A percentile compares a stretch with the other conserved stretches of the same genome.
phyloP scores from a whole-genome alignment of 352 stramenopile species.

The Pythium guiyangense region DNA sequence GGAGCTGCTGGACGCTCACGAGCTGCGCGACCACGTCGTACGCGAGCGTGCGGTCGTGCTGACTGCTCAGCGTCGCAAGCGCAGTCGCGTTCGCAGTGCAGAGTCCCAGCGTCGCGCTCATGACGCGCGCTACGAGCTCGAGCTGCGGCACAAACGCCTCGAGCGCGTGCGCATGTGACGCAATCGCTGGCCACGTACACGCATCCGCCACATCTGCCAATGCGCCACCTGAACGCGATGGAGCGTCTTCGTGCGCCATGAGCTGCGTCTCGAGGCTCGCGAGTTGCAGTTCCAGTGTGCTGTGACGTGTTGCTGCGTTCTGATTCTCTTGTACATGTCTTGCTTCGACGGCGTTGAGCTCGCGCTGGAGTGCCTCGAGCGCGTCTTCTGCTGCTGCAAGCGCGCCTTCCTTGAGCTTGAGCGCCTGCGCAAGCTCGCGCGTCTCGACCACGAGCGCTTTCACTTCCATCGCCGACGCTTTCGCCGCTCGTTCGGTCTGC shows the following conservation, averaged over 20 bases:
- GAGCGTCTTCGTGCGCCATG: slow-evolving; percentile 13
- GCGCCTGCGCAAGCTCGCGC: slow-evolving; percentile 10
- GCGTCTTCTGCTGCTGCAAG: neutral
- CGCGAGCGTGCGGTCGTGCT: slow-evolving; percentile 13
- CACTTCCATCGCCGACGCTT: slow-evolving; percentile 12
- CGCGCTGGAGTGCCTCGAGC: neutral
- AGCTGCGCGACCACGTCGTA: slow-evolving; percentile 18
- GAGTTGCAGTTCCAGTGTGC: neutral
- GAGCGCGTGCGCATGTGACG: slow-evolving; percentile 11
- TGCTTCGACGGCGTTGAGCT: too few relatives aligned
- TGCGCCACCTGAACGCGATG: neutral
- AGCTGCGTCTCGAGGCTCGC: slow-evolving; percentile 9
- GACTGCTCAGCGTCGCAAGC: slow-evolving; percentile 21
- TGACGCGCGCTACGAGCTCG: slow-evolving; percentile 22
- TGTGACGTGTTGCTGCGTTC: neutral
- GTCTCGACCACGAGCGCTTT: slow-evolving; percentile 14
- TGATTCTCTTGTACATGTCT: too few relatives aligned
- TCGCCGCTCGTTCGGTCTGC: too few relatives aligned
- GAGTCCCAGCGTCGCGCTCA: slow-evolving; percentile 26
- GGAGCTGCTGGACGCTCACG: slow-evolving; percentile 16
- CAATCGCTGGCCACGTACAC: neutral
- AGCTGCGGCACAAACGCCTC: slow-evolving; percentile 40
- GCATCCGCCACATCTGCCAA: neutral
- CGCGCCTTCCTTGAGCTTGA: slow-evolving; percentile 9
- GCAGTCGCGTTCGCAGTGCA: slow-evolving; percentile 31